Evolutionary conservation across 495 filamentous ascomycete genomes (phyloP).

Genomic region (Corynascus novoguineensis): DNA sequence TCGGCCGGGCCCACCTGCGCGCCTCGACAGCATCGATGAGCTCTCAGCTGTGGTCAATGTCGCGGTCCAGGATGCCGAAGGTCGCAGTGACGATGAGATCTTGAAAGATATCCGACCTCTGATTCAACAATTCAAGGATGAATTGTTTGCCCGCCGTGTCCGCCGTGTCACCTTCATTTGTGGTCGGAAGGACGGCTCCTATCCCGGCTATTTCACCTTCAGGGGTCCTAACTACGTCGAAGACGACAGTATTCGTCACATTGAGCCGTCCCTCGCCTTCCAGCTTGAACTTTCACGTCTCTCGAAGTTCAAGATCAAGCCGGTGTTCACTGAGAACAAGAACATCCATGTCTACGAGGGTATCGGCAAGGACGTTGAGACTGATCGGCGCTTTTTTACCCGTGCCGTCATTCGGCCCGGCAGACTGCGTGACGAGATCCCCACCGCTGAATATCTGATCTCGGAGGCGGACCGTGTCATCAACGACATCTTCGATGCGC

Average conservation of each 20-base stretch:
- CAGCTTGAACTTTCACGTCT: slow-evolving; percentile 92
- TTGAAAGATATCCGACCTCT: slow-evolving; percentile 65
- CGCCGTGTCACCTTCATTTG: slow-evolving; percentile 95
- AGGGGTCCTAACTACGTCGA: slow-evolving; percentile 83
- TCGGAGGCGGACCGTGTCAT: slow-evolving; percentile 94
- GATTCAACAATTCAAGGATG: slow-evolving; percentile 76
- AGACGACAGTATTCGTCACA: slow-evolving; percentile 93
- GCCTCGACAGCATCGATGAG: slow-evolving; percentile 56
- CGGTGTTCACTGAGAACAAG: slow-evolving; percentile 96
- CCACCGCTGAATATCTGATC: slow-evolving; percentile 94
- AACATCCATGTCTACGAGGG: slow-evolving; percentile 99
- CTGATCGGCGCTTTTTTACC: slow-evolving; percentile 96
- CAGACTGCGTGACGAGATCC: slow-evolving; percentile 91
- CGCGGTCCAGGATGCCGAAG: slow-evolving; percentile 85
- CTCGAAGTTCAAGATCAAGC: slow-evolving; percentile 94
- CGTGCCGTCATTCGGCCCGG: slow-evolving; percentile 90
- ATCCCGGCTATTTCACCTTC: slow-evolving; percentile 98
- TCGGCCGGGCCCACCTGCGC: slow-evolving; percentile 43
- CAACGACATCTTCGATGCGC: slow-evolving; percentile 94
- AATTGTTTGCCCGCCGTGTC: slow-evolving; percentile 71
- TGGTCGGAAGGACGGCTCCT: slow-evolving; percentile 87
- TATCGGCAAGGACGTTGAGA: slow-evolving; percentile 85
- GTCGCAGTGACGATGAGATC: slow-evolving; percentile 75
- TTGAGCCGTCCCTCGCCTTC: slow-evolving; percentile 93
- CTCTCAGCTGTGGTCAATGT: slow-evolving; percentile 88